phyloP scores from a whole-genome alignment of 495 filamentous ascomycete species.

The Neurospora discreta region DNA sequence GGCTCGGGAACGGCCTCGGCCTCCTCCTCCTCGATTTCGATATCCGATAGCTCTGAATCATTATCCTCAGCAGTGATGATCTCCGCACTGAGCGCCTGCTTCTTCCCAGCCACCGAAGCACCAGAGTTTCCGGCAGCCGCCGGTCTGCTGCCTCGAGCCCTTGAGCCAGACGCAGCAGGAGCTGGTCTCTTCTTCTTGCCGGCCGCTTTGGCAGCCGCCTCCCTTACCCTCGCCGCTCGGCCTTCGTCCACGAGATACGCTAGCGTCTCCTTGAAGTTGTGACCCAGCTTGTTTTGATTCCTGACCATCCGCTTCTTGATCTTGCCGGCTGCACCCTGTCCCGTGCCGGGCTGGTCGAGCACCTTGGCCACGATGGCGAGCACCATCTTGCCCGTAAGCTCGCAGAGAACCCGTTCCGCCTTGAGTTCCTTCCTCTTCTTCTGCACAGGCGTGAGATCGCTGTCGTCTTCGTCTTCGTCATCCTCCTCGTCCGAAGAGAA shows the following conservation, averaged over 20 bases:
- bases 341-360: constrained; percentile 48
- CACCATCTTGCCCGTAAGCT: constrained; percentile 71
- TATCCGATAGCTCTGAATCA: constrained; percentile 36
- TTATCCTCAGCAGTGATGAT: constrained; percentile 38
- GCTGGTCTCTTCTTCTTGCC: constrained; percentile 30
- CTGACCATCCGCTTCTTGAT: constrained; percentile 52
- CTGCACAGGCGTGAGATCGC: constrained; percentile 41
- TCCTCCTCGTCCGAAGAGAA: constrained; percentile 39
- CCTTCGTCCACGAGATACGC: constrained; percentile 57
- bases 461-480: constrained; percentile 48
- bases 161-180: constrained; percentile 17
- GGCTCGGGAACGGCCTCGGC: constrained; percentile 29
- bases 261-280: constrained; percentile 68
- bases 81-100: constrained; percentile 34
- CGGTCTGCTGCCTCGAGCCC: neutral
- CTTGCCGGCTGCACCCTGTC: constrained; percentile 36
- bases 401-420: constrained; percentile 74
- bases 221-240: constrained; percentile 16
- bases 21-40: constrained; percentile 39
- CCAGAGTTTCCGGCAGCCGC: neutral
- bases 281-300: constrained; percentile 56
- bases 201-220: neutral
- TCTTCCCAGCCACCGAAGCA: constrained; percentile 9
- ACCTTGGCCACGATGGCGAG: constrained; percentile 63
- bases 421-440: constrained; percentile 50